Percentiles rank a stretch among this genome's conserved stretches.
These are phyloP conservation scores for Clonostachys byssicola DNA, from an alignment of 2,329 filamentous ascomycete species.

Conservation along the genomic window DNA sequence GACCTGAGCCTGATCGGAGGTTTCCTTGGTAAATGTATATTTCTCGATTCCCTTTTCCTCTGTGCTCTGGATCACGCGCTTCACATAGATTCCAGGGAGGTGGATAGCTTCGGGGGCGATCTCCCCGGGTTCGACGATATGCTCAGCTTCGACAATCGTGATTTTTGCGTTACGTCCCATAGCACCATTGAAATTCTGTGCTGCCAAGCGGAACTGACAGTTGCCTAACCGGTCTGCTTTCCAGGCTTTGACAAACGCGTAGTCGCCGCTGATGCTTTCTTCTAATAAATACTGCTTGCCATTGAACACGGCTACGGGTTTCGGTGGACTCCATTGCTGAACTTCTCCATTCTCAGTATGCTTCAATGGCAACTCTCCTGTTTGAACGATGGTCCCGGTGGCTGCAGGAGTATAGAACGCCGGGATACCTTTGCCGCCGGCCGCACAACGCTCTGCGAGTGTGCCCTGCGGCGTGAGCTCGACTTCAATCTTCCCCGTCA, in stretches of 20 bases:
- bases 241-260: constrained; percentile 72
- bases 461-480: constrained; percentile 76
- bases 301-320: constrained; percentile 50
- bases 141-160: constrained; percentile 80
- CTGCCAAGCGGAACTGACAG: constrained; percentile 75
- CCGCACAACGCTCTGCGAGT: constrained; percentile 66
- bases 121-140: constrained; percentile 72
- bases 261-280: constrained; percentile 69
- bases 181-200: constrained; percentile 58
- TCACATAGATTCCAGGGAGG: constrained; percentile 78
- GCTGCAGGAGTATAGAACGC: constrained; percentile 79
- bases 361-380: constrained; percentile 62
- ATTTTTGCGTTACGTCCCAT: constrained; percentile 79
- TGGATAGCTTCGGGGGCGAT: constrained; percentile 73
- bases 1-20: constrained; percentile 63
- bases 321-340: constrained; percentile 37
- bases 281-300: constrained; percentile 75
- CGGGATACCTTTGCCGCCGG: constrained; percentile 72
- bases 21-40: constrained; percentile 21
- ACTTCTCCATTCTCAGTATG: constrained; percentile 60
- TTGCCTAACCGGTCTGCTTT: constrained; percentile 76
- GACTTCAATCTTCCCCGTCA: constrained; percentile 69
- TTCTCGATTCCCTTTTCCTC: constrained; percentile 68
- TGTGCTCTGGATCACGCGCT: constrained; percentile 73
- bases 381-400: constrained; percentile 60